Evolutionary conservation across 768 basidiomycete species (phyloP), one percentile per base, ranked within the genome.

Genomic region (Boletus subparvulus): DNA sequence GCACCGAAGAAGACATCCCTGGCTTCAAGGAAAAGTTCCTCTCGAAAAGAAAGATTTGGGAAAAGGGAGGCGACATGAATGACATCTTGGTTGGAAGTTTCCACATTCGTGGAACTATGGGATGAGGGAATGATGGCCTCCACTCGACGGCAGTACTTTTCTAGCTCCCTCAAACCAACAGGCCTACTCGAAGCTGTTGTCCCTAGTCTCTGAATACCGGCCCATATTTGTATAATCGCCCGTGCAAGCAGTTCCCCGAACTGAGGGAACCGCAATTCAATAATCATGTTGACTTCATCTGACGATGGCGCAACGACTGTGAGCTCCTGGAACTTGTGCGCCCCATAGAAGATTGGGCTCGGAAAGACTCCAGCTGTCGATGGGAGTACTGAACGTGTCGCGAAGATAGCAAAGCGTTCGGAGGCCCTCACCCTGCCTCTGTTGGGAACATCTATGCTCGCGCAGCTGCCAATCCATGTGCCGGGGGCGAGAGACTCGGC

Each of bases 1-100:
- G 85, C 80, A 37, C 92, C 92, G 61, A 97, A 92, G 75, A 99
- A 98, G 24, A 96, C 83, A 68, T 98, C 97, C 19, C 88, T 80
- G 0, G 92, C 91, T 66, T 94, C 91, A 41, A 92, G 77, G 64
- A 87, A 94, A 32, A 98, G 84, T 50, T 94, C 92, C 70, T 98
- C 95, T 41, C 94, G 85, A 2, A 95, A 67, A 0, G 80, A 73
- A 5, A 88, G 84, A 66, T 93, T 92, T 5, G 87, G 76, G 62
- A 93, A 84, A 44, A 87, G 64, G 14, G 72, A 64, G 12, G 75
- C 67, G 8, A 86, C 67, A 3, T 75, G 66, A n/a, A 59, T 59
- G 10, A 56, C 41, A 3, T 71, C 71, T 21, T 54, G 57, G 48
- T 73, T 9, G 58, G 54, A 43, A 14, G 12, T 21, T 51, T 70